Evolutionary conservation across 352 stramenopile genomes (phyloP), one percentile per base, ranked within the genome.

Genomic region (Halophytophthora batemanensis): DNA sequence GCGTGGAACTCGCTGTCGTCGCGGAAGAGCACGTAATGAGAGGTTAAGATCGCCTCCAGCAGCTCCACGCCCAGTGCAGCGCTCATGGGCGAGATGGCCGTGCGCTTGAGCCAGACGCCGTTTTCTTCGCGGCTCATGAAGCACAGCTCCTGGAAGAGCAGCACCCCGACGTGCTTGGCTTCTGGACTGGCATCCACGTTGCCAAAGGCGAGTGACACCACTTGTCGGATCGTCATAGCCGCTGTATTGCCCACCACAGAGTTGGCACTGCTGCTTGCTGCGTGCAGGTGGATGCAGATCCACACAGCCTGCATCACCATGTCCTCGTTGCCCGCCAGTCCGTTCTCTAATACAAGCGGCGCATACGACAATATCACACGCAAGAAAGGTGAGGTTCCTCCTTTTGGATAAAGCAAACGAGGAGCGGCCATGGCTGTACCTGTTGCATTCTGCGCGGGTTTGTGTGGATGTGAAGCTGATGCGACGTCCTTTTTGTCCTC

Each of bases 101-200:
- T 82, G 36, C 82, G 77, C 46, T 95, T 95, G n/a, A 95, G 62
- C 78, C 77, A 93, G 59, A 90, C 70, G 15, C 82, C 82, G 33
- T 78, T 87, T 58, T 93, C 81, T 44, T 93, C 82, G 36, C 81
- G 81, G 58, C 82, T 90, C 67, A 93, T 79, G 40, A 89, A 87
- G 51, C 82, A 95, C 23, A 95, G 59, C 51, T 95, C 85, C 54
- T 95, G 82, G 55, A 95, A 93, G 29, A 95, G 72, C 43, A 95
- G 53, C 25, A 95, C 80, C 5, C 84, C 82, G 2, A 91, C 82
- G 23, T 78, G 83, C 48, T 93, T 95, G 35, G 84, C 80, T 38
- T 80, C 73, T 0, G 59, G 49, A 33, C 72, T 91, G 15, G 70
- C 63, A 53, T 87, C 65, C 19, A 95, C 82, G 51, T 90, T 88